phyloP scores from a whole-genome alignment of 257 asterid genomes.

The Solanum corneliomulleri region DNA sequence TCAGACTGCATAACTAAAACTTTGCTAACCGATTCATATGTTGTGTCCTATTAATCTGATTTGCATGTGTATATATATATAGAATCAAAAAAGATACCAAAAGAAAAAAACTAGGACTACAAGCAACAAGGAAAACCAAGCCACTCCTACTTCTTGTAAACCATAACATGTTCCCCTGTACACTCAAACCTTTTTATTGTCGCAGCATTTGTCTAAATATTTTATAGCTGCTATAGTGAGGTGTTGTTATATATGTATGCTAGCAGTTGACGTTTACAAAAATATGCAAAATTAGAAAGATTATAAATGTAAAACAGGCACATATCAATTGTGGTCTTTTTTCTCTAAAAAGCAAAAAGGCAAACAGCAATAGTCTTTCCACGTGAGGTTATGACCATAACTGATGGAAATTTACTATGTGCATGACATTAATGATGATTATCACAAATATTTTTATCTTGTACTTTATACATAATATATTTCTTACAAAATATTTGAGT shows the following conservation, averaged over 20 bases:
- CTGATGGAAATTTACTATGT: neutral
- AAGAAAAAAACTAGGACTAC: neutral
- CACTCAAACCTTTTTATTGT: neutral
- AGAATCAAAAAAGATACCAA: neutral
- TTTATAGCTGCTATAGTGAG: neutral
- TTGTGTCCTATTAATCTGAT: neutral
- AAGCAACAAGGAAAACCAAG: neutral
- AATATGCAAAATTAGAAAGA: neutral
- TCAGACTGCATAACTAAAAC: neutral
- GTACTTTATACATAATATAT: too few species aligned
- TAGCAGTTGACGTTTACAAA: neutral
- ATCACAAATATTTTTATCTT: neutral
- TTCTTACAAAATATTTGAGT: neutral
- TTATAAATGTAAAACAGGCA: neutral
- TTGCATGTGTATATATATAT: neutral
- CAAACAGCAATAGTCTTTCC: neutral
- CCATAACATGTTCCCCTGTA: neutral
- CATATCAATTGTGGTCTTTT: neutral
- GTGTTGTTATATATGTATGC: neutral
- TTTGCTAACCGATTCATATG: neutral
- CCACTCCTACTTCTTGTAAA: neutral
- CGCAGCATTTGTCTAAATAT: neutral
- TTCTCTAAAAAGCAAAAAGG: neutral
- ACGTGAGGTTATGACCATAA: neutral
- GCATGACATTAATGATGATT: neutral